Conservation (phyloP, 371 early-diverging fungal species). For the Umbelopsis sp. region DNA sequence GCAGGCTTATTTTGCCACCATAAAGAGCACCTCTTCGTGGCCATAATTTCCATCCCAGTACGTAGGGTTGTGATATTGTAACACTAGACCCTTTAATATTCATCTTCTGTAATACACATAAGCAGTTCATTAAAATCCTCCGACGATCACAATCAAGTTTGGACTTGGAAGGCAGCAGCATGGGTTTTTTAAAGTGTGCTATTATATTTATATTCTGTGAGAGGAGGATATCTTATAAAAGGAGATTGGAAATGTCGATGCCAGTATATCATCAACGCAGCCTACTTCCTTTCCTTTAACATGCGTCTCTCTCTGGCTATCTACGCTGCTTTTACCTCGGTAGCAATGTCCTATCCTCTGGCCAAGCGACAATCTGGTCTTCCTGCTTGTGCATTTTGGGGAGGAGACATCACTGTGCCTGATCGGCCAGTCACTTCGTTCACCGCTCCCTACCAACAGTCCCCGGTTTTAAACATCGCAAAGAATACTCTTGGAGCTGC, state of each 20-base stretch:
- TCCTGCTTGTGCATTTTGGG: slow-evolving; percentile 4
- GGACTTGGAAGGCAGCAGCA: neutral
- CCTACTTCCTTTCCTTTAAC: neutral
- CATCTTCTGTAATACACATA: neutral
- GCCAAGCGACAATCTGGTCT: slow-evolving; percentile 1
- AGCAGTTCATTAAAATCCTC: neutral
- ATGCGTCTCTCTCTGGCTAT: slow-evolving; percentile 1
- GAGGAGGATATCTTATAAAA: neutral
- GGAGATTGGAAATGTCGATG: too few species aligned
- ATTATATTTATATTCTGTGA: neutral
- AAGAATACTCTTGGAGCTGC: neutral
- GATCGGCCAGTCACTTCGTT: neutral
- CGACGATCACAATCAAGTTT: neutral
- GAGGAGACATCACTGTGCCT: slow-evolving; percentile 12
- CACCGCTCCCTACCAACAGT: neutral
- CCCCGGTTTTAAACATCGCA: neutral
- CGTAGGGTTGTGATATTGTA: neutral
- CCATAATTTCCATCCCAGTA: slow-evolving; percentile 2
- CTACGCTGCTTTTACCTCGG: neutral
- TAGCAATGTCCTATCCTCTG: neutral
- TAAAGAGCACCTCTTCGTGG: neutral
- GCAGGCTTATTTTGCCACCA: neutral
- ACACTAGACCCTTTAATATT: slow-evolving; percentile 5
- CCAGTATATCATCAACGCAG: neutral
- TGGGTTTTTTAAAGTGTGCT: neutral